These are phyloP conservation scores for Nicotiana obtusifolia DNA, from an alignment of 257 asterid species.

Conservation along the genomic window DNA sequence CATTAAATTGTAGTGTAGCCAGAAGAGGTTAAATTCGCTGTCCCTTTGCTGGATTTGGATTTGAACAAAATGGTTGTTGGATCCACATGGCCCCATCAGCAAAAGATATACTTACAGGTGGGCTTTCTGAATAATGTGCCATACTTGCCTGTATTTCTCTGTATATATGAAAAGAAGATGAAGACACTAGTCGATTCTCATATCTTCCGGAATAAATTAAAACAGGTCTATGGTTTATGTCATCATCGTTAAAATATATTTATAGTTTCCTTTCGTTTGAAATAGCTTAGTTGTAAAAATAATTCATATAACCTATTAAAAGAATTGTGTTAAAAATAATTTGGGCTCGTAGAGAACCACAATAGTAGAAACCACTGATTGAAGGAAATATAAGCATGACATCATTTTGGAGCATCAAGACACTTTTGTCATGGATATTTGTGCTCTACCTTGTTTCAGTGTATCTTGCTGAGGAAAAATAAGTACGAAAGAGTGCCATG, in stretches of 20 bases:
- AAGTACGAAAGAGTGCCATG: neutral
- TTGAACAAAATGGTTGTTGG: constrained; percentile 74
- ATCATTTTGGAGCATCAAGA: neutral
- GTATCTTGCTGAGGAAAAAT: neutral
- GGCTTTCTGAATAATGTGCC: constrained; percentile 13
- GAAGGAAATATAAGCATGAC: neutral
- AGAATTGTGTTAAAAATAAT: neutral
- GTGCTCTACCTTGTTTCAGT: neutral
- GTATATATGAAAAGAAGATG: neutral
- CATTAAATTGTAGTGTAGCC: constrained; percentile 58
- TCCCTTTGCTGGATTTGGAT: constrained; percentile 80
- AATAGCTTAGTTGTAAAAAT: neutral
- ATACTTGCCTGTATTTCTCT: neutral
- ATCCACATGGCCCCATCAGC: constrained; percentile 72
- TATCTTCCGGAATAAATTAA: neutral
- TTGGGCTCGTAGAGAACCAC: neutral
- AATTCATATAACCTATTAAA: neutral
- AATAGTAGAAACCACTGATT: neutral
- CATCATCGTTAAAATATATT: neutral
- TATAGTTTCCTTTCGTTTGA: neutral
- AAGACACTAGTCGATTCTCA: neutral
- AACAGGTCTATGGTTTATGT: neutral
- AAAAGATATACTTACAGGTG: constrained; percentile 87
- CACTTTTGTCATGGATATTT: neutral
- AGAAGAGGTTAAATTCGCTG: constrained; percentile 87